These are phyloP conservation scores for Orbilia brochopaga DNA, from an alignment of 2,329 filamentous ascomycete species.

Conservation along the genomic window DNA sequence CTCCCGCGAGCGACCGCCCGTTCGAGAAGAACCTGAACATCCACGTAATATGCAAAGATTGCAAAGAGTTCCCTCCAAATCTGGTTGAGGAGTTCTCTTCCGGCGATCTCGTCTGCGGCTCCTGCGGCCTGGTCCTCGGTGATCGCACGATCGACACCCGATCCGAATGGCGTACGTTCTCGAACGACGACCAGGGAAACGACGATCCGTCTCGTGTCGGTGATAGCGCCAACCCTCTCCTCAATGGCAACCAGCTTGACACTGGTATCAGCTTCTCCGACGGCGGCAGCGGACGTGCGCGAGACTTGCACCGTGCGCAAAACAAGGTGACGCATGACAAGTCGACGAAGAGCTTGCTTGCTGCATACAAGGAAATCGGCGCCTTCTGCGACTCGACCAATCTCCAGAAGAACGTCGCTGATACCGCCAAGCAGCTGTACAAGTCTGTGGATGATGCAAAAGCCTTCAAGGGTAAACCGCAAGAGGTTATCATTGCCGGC, in stretches of 20 bases:
- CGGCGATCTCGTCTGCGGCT: slow-evolving; percentile 89
- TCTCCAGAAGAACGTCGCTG: slow-evolving; percentile 79
- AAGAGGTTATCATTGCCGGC: slow-evolving; percentile 90
- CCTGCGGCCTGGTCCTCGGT: slow-evolving; percentile 87
- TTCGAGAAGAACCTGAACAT: slow-evolving; percentile 88
- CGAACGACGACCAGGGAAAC: slow-evolving; percentile 94
- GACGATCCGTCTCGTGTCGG: slow-evolving; percentile 98
- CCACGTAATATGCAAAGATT: slow-evolving; percentile 85
- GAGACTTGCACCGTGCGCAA: slow-evolving; percentile 81
- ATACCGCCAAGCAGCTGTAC: slow-evolving; percentile 92
- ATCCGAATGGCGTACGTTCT: slow-evolving; percentile 98
- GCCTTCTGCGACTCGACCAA: slow-evolving; percentile 83
- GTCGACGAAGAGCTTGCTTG: slow-evolving; percentile 77
- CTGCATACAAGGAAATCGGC: slow-evolving; percentile 86
- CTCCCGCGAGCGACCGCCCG: slow-evolving; percentile 58
- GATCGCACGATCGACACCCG: slow-evolving; percentile 93
- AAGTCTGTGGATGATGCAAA: slow-evolving; percentile 93
- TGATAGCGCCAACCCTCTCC: slow-evolving; percentile 85
- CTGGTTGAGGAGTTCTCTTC: slow-evolving; percentile 90
- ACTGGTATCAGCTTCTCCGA: slow-evolving; percentile 87
- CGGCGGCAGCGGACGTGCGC: slow-evolving; percentile 69
- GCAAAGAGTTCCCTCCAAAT: slow-evolving; percentile 88
- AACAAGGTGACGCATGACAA: slow-evolving; percentile 83
- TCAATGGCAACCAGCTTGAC: slow-evolving; percentile 87
- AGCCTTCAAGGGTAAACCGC: slow-evolving; percentile 91